Evolutionary conservation across 2,329 filamentous ascomycete genomes (phyloP), one percentile per base, ranked within the genome.

Genomic region (Cadophora sp.): DNA sequence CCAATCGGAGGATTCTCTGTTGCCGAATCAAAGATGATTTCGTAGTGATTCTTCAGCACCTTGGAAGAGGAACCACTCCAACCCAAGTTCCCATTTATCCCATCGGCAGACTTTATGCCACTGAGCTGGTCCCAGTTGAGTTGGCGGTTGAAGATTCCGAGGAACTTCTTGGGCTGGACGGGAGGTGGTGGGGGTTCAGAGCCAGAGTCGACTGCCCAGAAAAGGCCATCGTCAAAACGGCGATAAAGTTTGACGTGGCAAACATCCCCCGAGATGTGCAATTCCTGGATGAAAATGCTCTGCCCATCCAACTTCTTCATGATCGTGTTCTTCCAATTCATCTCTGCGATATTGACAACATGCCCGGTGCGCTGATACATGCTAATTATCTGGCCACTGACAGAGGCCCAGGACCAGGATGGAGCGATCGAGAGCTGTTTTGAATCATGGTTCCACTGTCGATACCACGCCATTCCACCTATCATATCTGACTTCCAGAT

Each of bases 401-500:
- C 22, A 4, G 24, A 53, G 16, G 50, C 50, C 50, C 50, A 53
- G 12, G 50, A 53, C 50, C 50, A 53, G 14, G 50, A 53, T 27
- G 50, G 50, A 27, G 50, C 50, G 29, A 53, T 53, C 7, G 24
- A 53, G 8, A 53, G 50, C 12, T 53, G 24, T 16, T 53, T 29
- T 3, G 50, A 53, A 53, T 53, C 24, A 22, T 53, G 24, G 8
- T 53, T 29, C 50, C 24, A 53, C 11, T 53, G 50, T 16, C 50
- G 50, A 53, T 53, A 53, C 50, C 50, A 53, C 7, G 50, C 50
- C 50, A 53, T 53, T 26, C 50, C 50, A 27, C 50, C 50, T 11
- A 53, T 53, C 50, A 53, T 53, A 24, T 53, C 50, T 6, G 50
- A 53, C 22, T 53, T 53, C 50, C 50, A 53, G 24, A 53, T 53